A percentile compares a stretch with the other conserved stretches of the same genome.
These are phyloP conservation scores for Zanthoxylum bungeanum DNA, from an alignment of 345 rosid genomes.

Conservation along the genomic window DNA sequence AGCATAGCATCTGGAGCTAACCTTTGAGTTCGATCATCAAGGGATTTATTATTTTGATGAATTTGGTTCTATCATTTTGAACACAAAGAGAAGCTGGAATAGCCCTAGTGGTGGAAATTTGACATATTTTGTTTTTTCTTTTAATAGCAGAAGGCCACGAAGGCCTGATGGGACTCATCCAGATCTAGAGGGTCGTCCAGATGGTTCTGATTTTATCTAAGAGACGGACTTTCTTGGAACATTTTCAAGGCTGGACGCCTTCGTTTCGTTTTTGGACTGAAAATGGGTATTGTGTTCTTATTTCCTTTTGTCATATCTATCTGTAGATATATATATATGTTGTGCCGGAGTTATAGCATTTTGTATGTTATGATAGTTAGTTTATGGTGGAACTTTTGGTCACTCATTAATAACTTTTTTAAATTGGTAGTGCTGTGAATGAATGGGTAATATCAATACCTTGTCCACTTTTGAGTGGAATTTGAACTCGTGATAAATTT, in stretches of 20 bases:
- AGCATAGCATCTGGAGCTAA: not conserved
- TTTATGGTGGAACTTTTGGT: too few species aligned
- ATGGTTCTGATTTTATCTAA: constrained; percentile 56
- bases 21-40: not conserved
- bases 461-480: too few species aligned
- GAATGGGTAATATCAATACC: too few species aligned
- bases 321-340: too few species aligned
- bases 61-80: not conserved
- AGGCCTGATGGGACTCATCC: constrained; percentile 67
- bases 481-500: too few species aligned
- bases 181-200: constrained; percentile 61
- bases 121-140: constrained; percentile 10
- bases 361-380: not conserved
- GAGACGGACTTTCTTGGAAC: not conserved
- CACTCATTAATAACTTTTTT: too few species aligned
- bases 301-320: not conserved
- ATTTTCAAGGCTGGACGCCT: too few species aligned
- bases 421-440: too few species aligned
- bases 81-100: not conserved
- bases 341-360: not conserved
- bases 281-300: too few species aligned
- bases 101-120: not conserved
- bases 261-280: too few species aligned
- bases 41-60: not conserved
- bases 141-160: constrained; percentile 43